Conservation (phyloP, 805 yeast genomes). For the Kuraishia capsulata region DNA sequence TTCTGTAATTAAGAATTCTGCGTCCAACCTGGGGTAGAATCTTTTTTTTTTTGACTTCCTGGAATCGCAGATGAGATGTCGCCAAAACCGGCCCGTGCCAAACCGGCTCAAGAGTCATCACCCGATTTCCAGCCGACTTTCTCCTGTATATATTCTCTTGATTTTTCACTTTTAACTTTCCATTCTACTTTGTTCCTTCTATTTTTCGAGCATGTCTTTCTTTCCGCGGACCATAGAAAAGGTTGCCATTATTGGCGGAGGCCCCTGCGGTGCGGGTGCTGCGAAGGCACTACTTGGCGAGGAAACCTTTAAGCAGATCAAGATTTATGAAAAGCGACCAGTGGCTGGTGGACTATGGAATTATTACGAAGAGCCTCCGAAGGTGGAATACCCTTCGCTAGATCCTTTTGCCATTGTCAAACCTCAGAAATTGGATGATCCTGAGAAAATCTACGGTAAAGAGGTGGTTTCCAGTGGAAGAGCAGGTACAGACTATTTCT, state of each 20-base stretch:
- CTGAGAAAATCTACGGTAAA: neutral
- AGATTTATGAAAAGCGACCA: constrained; percentile 49
- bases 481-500: constrained; percentile 19
- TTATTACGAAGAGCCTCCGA: constrained; percentile 23
- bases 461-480: constrained; percentile 1
- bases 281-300: constrained; percentile 57
- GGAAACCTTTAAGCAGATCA: constrained; percentile 32
- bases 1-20: too few species aligned
- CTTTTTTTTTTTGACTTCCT: too few species aligned
- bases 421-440: neutral
- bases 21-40: too few species aligned
- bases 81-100: too few species aligned
- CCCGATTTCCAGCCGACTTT: too few species aligned
- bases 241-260: constrained; percentile 70
- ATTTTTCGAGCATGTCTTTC: neutral
- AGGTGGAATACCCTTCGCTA: constrained; percentile 19
- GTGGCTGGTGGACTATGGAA: constrained; percentile 81
- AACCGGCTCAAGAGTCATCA: too few species aligned
- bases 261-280: constrained; percentile 63
- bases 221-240: constrained; percentile 10
- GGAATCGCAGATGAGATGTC: too few species aligned
- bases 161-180: too few species aligned
- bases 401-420: constrained; percentile 9
- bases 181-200: neutral
- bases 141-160: too few species aligned